Evolutionary conservation across 2,329 filamentous ascomycete species (phyloP), one percentile per base, ranked within the genome.

Genomic region (Ceratocystis ficicola): DNA sequence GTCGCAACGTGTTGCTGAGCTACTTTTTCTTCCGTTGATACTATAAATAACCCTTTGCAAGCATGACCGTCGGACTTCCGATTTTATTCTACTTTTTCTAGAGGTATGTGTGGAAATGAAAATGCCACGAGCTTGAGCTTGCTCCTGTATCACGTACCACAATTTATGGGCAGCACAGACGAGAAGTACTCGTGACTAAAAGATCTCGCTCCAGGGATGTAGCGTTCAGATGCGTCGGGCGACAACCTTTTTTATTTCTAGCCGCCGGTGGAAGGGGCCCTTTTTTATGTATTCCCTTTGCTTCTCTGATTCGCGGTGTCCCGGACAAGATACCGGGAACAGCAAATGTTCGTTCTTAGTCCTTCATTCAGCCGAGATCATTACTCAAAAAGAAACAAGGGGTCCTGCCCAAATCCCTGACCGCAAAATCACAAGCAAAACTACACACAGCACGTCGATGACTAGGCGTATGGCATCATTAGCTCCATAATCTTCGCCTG

Each of bases 381-480:
- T 59, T 59, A n/a, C 55, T n/a, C 5, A 59, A 59, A 20, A 30
- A 28, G 15, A 59, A 59, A n/a, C 55, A 6, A 30, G 55, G 32
- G 36, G 36, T 15, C 36, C 10, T 41, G 12, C 12, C 30, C 36
- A 41, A 15, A 41, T 10, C 25, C 30, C 36, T 59, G 28, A 17
- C 17, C 8, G 28, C 55, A n/a, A 30, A 59, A 59, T n/a, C 17
- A 36, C 12, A 59, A 20, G 28, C 6, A 12, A 30, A n/a, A 8
- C 2, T 36, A 8, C 1, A 36, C 7, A 59, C 28, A 59, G 55
- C 55, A 59, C 55, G 55, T 36, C 15, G 55, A 59, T 59, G 30
- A 59, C 55, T 36, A 28, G 25, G 55, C 32, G n/a, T 59, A 59
- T 59, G 55, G 55, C 55, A 59, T 59, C 55, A 59, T 59, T n/a